Conservation (phyloP, 139 green algal species). For the Ettlia oleoabundans region DNA sequence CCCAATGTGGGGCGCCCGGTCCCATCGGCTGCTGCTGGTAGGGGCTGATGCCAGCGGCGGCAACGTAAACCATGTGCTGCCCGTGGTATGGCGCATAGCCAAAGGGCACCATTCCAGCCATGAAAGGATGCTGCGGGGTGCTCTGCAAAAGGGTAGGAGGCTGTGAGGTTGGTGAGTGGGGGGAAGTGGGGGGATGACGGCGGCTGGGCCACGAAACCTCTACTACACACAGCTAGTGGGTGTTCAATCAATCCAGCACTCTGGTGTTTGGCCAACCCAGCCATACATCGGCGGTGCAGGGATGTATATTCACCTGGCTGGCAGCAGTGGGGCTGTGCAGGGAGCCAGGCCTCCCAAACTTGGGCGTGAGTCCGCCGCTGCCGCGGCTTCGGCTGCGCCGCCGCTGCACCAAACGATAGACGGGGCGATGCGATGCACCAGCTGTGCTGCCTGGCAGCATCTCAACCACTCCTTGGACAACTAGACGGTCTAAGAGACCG, state of each 20-base stretch:
- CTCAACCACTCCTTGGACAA: neutral
- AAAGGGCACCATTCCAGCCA: neutral
- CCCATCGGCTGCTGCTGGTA: slow-evolving; percentile 1
- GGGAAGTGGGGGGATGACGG: too few relatives aligned
- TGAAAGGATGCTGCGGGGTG: neutral
- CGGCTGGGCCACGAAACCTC: too few relatives aligned
- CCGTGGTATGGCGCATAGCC: neutral
- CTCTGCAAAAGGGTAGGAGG: neutral
- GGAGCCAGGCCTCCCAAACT: neutral
- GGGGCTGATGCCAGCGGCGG: neutral
- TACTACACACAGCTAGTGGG: too few relatives aligned
- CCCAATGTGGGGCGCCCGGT: neutral
- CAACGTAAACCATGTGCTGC: neutral
- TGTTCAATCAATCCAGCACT: too few relatives aligned
- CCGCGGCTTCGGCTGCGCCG: slow-evolving; percentile 1
- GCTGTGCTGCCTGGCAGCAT: neutral
- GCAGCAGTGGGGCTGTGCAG: neutral
- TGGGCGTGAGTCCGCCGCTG: neutral
- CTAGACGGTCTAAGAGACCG: neutral
- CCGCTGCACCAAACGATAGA: neutral
- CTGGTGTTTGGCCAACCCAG: too few relatives aligned
- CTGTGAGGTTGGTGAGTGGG: neutral
- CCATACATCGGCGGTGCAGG: too few relatives aligned
- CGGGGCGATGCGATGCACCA: neutral
- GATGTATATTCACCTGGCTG: too few relatives aligned